Base-by-base conservation (phyloP, 139 green algal genomes). In the Coelastrella sp. region DNA sequence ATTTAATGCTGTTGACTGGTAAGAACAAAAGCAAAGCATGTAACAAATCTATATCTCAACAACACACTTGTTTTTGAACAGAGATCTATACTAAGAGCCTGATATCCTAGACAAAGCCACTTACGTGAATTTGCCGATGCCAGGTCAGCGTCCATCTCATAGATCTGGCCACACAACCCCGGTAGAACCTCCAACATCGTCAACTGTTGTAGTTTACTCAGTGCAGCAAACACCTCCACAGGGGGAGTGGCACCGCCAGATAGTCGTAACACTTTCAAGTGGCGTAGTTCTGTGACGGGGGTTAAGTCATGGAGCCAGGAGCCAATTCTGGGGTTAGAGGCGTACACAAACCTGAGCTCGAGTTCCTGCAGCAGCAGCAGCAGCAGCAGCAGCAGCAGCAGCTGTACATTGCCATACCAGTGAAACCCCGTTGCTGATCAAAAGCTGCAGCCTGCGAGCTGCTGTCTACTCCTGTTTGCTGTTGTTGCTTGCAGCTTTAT, bases 321-420 rank as follows among this genome's bases (percentile, higher is more conserved):
- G 54, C 83, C 83, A 4, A 88, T 19, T 57, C 54, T 54, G 5
- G 83, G 83, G 20, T 80, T 80, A 6, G 32, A 68, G 8, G 14
- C 10, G 23, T 88, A 88, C 19, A 88, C 11, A 57, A 88, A 88
- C 14, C 83, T 61, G 54, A 88, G 10, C 54, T 81, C 83, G 0
- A 88, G 54, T 54, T 88, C 83, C 83, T 88, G 68, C 20, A 59
- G 58, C 23, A 5, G 32, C 32, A n/a, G n/a, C n/a, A n/a, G n/a
- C n/a, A n/a, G n/a, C n/a, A n/a, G n/a, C n/a, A n/a, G n/a, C n/a
- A n/a, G n/a, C n/a, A 47, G 32, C 32, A 47, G 32, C 32, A 47
- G 32, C 32, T 47, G 32, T 47, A 47, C 32, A 47, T 47, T 47
- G 32, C 32, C 32, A 47, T 47, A 47, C 32, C 32, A 47, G 32